phyloP scores from a whole-genome alignment of 257 asterid species.

The Solanum corneliomulleri region DNA sequence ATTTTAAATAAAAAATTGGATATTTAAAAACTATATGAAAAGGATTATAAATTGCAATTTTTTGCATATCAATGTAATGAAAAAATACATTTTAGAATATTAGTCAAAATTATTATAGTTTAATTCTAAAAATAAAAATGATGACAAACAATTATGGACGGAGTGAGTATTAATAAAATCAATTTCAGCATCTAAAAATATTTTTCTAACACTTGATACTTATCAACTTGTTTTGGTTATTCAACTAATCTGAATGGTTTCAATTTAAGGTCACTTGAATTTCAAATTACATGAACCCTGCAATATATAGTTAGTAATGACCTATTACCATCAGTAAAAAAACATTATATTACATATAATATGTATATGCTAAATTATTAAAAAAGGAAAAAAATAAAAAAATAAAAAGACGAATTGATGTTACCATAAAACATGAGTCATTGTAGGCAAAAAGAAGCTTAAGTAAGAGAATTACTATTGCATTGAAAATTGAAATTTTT shows the following conservation, averaged over 20 bases:
- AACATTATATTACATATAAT: neutral
- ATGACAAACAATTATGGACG: too few relatives aligned
- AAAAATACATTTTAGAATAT: too few relatives aligned
- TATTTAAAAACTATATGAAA: too few relatives aligned
- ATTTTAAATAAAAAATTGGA: too few relatives aligned
- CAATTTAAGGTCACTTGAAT: neutral
- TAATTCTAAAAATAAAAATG: too few relatives aligned
- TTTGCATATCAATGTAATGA: too few relatives aligned
- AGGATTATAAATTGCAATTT: rapidly evolving
- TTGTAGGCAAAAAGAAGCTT: neutral
- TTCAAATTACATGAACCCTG: neutral
- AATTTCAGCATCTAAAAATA: neutral
- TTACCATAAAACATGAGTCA: neutral
- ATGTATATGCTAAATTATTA: neutral
- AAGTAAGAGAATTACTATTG: neutral
- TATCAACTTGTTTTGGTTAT: neutral
- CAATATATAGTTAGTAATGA: neutral
- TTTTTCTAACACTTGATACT: neutral
- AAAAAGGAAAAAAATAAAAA: neutral
- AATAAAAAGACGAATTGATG: neutral
- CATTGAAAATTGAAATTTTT: neutral
- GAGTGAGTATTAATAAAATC: neutral
- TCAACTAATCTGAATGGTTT: neutral
- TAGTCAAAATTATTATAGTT: too few relatives aligned
- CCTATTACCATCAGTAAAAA: neutral